A percentile compares a stretch with the other conserved stretches of the same genome.
Evolutionary conservation across 1,284 basidiomycete species (phyloP).

Genomic region (Pseudozyma hubeiensis): DNA sequence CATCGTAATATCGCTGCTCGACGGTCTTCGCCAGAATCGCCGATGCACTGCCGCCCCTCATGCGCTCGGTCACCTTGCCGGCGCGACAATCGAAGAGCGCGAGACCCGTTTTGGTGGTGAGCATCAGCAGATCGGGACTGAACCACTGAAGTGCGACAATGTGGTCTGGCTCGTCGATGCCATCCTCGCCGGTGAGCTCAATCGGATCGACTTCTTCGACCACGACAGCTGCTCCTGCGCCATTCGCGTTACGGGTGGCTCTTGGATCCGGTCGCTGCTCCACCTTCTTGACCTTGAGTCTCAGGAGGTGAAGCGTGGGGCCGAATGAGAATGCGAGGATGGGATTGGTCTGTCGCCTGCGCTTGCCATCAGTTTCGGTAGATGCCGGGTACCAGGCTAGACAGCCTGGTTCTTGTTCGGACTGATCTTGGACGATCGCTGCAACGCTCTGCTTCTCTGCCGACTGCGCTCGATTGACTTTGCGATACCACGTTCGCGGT

Average conservation of each 20-base stretch:
- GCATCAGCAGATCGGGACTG: conserved; percentile 64
- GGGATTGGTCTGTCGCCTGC: conserved; percentile 49
- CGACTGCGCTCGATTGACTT: conserved; percentile 17
- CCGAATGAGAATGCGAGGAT: conserved; percentile 63
- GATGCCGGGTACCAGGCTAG: conserved; percentile 64
- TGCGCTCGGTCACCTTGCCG: conserved; percentile 52
- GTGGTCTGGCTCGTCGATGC: conserved; percentile 58
- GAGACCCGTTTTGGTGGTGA: conserved; percentile 40
- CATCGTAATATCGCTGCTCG: conserved; percentile 43
- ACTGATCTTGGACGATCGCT: neutral
- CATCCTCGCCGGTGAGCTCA: conserved; percentile 38
- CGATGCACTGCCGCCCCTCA: conserved; percentile 66
- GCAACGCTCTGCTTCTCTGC: conserved; percentile 16
- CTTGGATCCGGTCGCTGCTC: conserved; percentile 20
- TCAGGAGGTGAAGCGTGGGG: conserved; percentile 44
- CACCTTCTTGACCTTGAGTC: conserved; percentile 37
- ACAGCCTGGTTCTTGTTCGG: conserved; percentile 26
- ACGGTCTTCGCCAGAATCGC: conserved; percentile 57
- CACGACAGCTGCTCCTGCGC: neutral
- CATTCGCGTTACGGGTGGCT: neutral
- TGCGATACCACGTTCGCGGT: conserved; percentile 84
- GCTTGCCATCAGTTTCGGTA: conserved; percentile 33
- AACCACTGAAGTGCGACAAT: conserved; percentile 72
- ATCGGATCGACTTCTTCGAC: conserved; percentile 42
- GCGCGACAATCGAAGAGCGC: conserved; percentile 55